Base-by-base conservation (phyloP, 2,329 filamentous ascomycete genomes). In the Myriosclerotinia duriaeana region DNA sequence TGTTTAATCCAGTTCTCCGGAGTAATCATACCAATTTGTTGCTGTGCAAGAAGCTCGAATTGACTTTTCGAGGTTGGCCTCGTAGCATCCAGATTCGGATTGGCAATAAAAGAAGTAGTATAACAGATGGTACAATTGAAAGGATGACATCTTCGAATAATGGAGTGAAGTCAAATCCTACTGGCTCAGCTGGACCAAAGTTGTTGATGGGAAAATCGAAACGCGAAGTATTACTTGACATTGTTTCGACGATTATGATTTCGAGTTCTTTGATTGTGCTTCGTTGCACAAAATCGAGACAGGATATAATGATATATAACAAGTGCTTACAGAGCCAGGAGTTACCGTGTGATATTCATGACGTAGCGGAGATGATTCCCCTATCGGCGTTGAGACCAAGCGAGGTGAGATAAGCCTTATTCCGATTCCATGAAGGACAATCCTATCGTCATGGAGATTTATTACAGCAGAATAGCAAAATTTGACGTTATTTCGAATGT, bases 121-220 rank as follows among this genome's bases (percentile, higher is more conserved):
- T 42, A 5, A 63, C 46, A 15, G 71, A 72, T 22, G 72, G 69
- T 1, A 71, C 38, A 40, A 72, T 71, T 46, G 66, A 72, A 3
- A 74, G 61, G 36, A 74, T 58, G 2, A 66, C 62, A 61, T 72
- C 67, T 65, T 75, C 69, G 48, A 74, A 73, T 12, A 71, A 52
- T 12, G 69, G 68, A 17, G 70, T 74, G 58, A 75, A 75, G 40
- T 74, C 74, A 68, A 74, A 74, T n/a, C 65, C 53, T 1, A 61
- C 58, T 20, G 68, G 62, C 40, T 67, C 55, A 22, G 65, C 54
- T 3, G 72, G 72, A 40, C 71, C 70, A 61, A 73, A 74, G 40
- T 63, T 40, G 40, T 66, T 64, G 38, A 55, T 42, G 7, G n/a
- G 14, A 38, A 54, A 14, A 22, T 30, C 34, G 9, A 66, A 14